Evolutionary conservation across 2,329 filamentous ascomycete genomes (phyloP), one percentile per base, ranked within the genome.

Genomic region (Scytalidium lignicola): DNA sequence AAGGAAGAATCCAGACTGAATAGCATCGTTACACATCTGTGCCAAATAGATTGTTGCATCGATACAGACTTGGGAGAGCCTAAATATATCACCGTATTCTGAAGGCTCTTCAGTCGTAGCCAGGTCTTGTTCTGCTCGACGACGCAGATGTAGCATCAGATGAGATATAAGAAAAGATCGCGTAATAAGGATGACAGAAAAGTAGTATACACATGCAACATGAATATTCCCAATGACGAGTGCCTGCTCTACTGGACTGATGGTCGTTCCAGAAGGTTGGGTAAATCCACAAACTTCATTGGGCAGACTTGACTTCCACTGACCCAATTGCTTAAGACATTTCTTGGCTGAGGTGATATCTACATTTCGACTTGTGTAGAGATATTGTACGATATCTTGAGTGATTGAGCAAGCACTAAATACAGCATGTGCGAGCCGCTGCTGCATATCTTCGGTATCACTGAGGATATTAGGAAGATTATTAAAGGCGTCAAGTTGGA

Each of bases 181-280:
- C 3, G 51, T 55, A 8, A 55, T 41, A 17, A 55, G 49, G 29
- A 53, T 55, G 15, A 55, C 49, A 7, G 48, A 44, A 26, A 55
- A 55, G 40, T 55, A 53, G 40, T 55, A 53, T 2, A 51, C n/a
- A 37, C 53, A 55, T 23, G 53, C 44, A n/a, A 53, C 44, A 23
- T 55, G 53, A n/a, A 53, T 46, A 40, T 49, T 53, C 10, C 53
- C 51, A 10, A 53, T 15, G 8, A 41, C 43, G 28, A 41, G 20
- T 46, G 29, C 43, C 3, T 41, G 47, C 9, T 44, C 43, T 7
- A n/a, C 40, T 40, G 22, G 32, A 20, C 3, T 37, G 17, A 26
- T 29, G 23, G 10, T 22, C 26, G 9, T 7, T 17, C 15, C 32
- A 17, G 4, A 15, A 21, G 20, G n/a, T 32, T 12, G 43, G 26